These are phyloP conservation scores for Talaromyces sp. DNA, from an alignment of 2,329 filamentous ascomycete species.

Conservation along the genomic window DNA sequence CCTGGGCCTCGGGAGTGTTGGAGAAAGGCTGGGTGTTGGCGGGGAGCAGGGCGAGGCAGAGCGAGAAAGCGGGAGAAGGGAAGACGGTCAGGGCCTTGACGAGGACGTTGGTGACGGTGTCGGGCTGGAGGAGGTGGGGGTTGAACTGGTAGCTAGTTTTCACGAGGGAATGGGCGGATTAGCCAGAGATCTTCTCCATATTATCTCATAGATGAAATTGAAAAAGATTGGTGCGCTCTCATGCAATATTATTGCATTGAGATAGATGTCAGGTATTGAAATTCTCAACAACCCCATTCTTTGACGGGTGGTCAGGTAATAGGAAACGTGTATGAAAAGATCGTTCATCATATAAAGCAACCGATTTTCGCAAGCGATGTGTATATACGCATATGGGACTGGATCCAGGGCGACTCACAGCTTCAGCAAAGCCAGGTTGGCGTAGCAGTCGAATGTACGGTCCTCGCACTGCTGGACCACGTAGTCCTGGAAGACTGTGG, in stretches of 20 bases:
- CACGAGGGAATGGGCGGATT: conserved; percentile 8
- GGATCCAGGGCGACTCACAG: conserved; percentile 64
- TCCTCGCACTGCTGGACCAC: conserved; percentile 92
- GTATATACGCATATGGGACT: background rate
- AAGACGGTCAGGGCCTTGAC: conserved; percentile 98
- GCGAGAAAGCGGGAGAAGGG: conserved; percentile 91
- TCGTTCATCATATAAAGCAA: conserved; percentile 68
- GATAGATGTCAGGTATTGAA: conserved; percentile 69
- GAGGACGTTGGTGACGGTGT: conserved; percentile 98
- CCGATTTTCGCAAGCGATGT: background rate
- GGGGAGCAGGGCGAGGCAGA: conserved; percentile 90
- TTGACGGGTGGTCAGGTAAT: conserved; percentile 77
- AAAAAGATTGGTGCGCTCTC: conserved; percentile 13
- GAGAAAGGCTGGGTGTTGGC: conserved; percentile 72
- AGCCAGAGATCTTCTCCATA: conserved; percentile 5
- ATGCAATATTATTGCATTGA: conserved; percentile 18
- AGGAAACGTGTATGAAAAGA: conserved; percentile 81
- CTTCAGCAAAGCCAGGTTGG: conserved; percentile 93
- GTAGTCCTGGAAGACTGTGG: conserved; percentile 90
- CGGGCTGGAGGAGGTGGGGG: conserved; percentile 94
- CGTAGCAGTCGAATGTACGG: conserved; percentile 92
- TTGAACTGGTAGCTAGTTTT: conserved; percentile 92
- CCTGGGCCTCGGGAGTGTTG: conserved; percentile 50
- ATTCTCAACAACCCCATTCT: conserved; percentile 66
- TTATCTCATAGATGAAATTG: background rate